Evolutionary conservation across 2,329 filamentous ascomycete genomes (phyloP), one percentile per base, ranked within the genome.

Genomic region (Periconia digitata): DNA sequence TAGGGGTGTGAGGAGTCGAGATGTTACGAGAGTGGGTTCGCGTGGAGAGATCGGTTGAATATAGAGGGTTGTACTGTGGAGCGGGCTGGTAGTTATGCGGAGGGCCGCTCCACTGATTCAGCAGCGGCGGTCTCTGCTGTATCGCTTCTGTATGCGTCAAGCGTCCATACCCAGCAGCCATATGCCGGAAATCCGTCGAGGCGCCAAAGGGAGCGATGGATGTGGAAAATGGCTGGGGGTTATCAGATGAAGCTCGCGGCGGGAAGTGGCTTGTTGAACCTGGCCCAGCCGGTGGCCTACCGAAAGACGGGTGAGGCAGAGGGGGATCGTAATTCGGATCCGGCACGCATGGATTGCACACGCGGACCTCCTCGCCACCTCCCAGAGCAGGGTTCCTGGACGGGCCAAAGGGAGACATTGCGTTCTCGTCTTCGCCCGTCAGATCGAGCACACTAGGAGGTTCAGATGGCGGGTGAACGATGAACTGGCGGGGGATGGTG

Each of bases 401-500:
- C 41, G 64, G 63, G 40, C 57, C 63, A 51, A 62, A 67, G 41
- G 49, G 49, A 29, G 55, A 60, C 63, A 60, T 63, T 38, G 45
- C 51, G 47, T 54, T 64, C 24, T 49, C 53, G 34, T 61, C 53
- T 18, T 77, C 74, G 18, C 66, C 68, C 27, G 75, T 78, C 10
- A 79, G 63, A 63, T 79, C 75, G 35, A 79, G 64, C n/a, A 75
- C 56, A 47, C 53, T 57, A 6, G 51, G 47, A 1, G 17, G 46
- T n/a, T 44, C 49, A 16, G 66, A 76, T 61, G 63, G 56, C 3
- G 89, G 88, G 40, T 87, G 86, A 21, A 96, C 91, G 56, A 97
- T 96, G 69, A 90, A 97, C 66, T 94, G 89, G 56, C 92, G 83
- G 1, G 92, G 92, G 54, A 97, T 96, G 3, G 89, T 95, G 66